A percentile compares a stretch with the other conserved stretches of the same genome.
These are phyloP conservation scores for Besnoitia besnoiti DNA, from an alignment of 169 alveolate species.

Conservation along the genomic window DNA sequence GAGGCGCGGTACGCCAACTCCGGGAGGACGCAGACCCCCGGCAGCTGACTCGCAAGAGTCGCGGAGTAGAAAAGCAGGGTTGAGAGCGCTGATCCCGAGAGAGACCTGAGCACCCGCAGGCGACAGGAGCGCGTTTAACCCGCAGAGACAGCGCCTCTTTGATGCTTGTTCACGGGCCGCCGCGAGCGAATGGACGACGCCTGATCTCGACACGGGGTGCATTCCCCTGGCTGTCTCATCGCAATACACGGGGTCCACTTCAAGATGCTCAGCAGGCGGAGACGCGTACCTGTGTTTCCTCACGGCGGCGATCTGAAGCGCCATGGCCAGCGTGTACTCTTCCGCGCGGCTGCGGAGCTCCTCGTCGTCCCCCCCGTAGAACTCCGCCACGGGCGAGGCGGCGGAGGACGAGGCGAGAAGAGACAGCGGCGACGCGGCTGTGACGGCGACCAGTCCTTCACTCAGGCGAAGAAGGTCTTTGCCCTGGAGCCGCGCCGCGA, in stretches of 20 bases:
- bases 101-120: neutral
- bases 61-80: neutral
- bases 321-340: neutral
- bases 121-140: too few relatives aligned
- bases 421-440: too few relatives aligned
- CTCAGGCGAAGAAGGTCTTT: neutral
- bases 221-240: too few relatives aligned
- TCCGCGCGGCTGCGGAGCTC: neutral
- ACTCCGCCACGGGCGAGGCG: too few relatives aligned
- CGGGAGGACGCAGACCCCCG: neutral
- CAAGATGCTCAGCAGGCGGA: too few relatives aligned
- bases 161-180: too few relatives aligned
- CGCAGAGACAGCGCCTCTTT: too few relatives aligned
- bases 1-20: neutral
- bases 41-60: neutral
- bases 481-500: neutral
- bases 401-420: too few relatives aligned
- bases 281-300: neutral
- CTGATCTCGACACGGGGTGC: too few relatives aligned
- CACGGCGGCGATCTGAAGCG: neutral
- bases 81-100: neutral
- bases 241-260: too few relatives aligned
- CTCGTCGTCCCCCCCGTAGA: neutral
- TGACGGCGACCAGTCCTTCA: neutral
- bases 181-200: too few relatives aligned